Base-by-base conservation (phyloP, 768 basidiomycete species). In the Rhizopogon sp. region DNA sequence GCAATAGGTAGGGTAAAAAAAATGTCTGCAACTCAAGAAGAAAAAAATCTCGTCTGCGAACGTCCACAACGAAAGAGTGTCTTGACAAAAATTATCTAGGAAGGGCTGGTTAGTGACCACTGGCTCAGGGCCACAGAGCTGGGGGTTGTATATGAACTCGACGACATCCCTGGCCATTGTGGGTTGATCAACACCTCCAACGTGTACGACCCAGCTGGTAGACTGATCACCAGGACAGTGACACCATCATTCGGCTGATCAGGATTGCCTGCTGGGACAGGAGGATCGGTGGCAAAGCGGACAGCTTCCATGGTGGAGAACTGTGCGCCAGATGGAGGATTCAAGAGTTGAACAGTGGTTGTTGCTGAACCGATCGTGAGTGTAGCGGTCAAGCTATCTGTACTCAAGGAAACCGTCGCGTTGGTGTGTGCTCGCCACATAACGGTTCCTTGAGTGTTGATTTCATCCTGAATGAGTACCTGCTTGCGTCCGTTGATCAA, bases 381-480 rank as follows among this genome's bases (percentile, higher is more conserved):
- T 3, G 86, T 91, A 1, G 93, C 96, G 1, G 85, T 80, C 4
- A 79, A 81, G 33, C 86, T 84, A 52, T 68, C 71, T 52, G 72
- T 64, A 54, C 67, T 62, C 39, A 92, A 69, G n/a, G 77, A 68
- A 22, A 84, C 60, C 3, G 93, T 92, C 10, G 96, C 95, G 71
- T 98, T 98, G 54, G 96, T 98, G 71, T 98, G 94, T 79, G 91
- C 90, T 45, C 93, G 85, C 96, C 96, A 97, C 74, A 86, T 81
- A 44, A 97, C 68, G 20, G 76, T 61, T 6, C 69, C 74, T 35
- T 77, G 70, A 2, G 84, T 74, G 16, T 71, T 78, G 64, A 98
- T 85, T 65, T 99, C 97, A 72, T 98, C 96, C 69, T 96, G 96
- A 44, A 99, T 67, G 14, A 99, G 82, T 13, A 98, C 85, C 71